A percentile compares a stretch with the other conserved stretches of the same genome.
Evolutionary conservation across 108 stramenopile genomes (phyloP).

Genomic region (Aurantiochytrium sp.): DNA sequence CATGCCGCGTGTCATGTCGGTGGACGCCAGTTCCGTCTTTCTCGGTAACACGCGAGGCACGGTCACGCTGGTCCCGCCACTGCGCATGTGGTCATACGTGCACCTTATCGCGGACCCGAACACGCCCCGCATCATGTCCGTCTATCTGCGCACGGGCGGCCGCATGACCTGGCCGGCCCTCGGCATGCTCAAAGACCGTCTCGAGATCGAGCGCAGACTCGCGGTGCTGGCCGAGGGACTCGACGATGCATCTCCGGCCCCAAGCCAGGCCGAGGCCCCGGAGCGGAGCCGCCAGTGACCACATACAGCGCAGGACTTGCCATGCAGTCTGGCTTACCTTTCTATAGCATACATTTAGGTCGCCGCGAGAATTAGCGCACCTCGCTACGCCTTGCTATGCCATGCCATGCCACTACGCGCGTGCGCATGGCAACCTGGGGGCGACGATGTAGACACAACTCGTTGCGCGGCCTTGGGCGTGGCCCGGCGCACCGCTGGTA

Average conservation of each 20-base stretch:
- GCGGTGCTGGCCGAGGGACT: not conserved
- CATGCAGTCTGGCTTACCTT: too few species aligned
- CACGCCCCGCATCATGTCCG: not conserved
- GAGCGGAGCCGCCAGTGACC: not conserved
- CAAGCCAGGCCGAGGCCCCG: not conserved
- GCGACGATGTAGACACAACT: too few species aligned
- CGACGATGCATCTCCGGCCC: not conserved
- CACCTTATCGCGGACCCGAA: not conserved
- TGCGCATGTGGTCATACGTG: not conserved
- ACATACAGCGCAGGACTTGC: too few species aligned
- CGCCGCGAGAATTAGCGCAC: too few species aligned
- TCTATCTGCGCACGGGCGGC: not conserved
- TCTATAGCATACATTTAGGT: too few species aligned
- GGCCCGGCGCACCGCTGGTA: too few species aligned
- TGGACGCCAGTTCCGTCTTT: constrained; percentile 5
- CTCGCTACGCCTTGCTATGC: too few species aligned
- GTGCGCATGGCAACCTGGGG: too few species aligned
- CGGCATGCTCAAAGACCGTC: not conserved
- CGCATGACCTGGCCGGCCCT: constrained; percentile 1
- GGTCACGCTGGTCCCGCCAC: not conserved
- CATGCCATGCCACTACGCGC: too few species aligned
- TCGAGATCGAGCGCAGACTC: not conserved
- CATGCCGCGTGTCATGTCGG: not conserved
- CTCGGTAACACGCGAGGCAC: constrained; percentile 5
- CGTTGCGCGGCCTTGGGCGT: too few species aligned